Evolutionary conservation across 2,329 filamentous ascomycete species (phyloP), one percentile per base, ranked within the genome.

Genomic region (Aureobasidium mangrovei): DNA sequence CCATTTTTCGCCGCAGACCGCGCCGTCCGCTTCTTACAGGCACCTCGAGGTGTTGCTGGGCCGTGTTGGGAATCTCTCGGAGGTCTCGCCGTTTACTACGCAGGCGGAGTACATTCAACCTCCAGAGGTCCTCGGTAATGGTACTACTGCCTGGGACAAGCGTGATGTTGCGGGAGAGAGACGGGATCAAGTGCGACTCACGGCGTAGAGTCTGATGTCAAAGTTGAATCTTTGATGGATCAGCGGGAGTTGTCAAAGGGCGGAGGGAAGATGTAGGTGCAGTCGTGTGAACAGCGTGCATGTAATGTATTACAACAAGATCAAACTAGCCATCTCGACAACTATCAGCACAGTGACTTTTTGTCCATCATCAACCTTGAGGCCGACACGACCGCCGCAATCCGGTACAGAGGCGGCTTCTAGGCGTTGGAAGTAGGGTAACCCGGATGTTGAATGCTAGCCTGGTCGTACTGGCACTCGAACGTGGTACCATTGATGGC

Each of bases 11-110:
- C 53, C 53, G 12, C 53, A 54, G 29, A 28, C 26, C 7, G 29
- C 28, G 36, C 53, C 53, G 2, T 40, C 39, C n/a, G 49, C 41
- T 26, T 26, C 49, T 18, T 53, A 53, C 12, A 42, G 49, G 10
- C 49, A 53, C 27, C 49, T 53, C 35, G 49, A 53, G 12, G 26
- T 28, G 18, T 26, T 53, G 31, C 33, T 53, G 10, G 49, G 49
- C n/a, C 39, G 49, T 35, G 40, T 53, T 36, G 49, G 26, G 3
- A 79, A 74, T 57, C 63, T 88, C 61, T 68, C 62, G 1, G 70
- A 69, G 55, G 48, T 60, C 9, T 63, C 61, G 9, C 64, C 67
- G 47, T 70, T 69, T 41, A 68, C 67, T 18, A 67, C 65, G 31
- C 64, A 66, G 58, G 61, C 35, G 8, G 64, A 61, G 12, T 55